A percentile compares a stretch with the other conserved stretches of the same genome.
phyloP scores from a whole-genome alignment of 2,329 filamentous ascomycete genomes.

The Hymenoscyphus fraxineus region DNA sequence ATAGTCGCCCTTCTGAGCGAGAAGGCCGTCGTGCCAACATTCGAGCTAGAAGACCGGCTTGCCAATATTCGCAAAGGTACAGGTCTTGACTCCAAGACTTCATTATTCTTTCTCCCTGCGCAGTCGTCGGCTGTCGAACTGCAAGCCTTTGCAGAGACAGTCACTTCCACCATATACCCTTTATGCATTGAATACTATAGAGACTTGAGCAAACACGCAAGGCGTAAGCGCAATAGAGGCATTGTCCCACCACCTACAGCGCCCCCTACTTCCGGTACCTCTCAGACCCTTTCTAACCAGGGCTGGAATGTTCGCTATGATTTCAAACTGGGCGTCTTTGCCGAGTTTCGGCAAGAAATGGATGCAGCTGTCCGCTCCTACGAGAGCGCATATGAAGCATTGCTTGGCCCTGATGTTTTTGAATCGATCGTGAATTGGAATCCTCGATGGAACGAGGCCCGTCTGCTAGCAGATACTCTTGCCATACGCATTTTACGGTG shows the following conservation, averaged over 20 bases:
- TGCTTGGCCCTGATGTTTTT: conserved; percentile 79
- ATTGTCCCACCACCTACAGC: conserved; percentile 75
- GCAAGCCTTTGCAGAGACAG: conserved; percentile 66
- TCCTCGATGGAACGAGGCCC: conserved; percentile 86
- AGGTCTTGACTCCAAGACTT: conserved; percentile 74
- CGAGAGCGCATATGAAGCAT: conserved; percentile 77
- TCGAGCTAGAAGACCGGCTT: conserved; percentile 70
- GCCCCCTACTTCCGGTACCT: conserved; percentile 78
- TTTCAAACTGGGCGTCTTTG: conserved; percentile 85
- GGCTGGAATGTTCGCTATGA: conserved; percentile 95
- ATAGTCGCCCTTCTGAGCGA: conserved; percentile 76
- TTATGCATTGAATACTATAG: conserved; percentile 85
- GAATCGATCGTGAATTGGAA: conserved; percentile 89
- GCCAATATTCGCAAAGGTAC: conserved; percentile 75
- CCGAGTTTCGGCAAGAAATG: conserved; percentile 90
- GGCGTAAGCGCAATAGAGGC: conserved; percentile 81
- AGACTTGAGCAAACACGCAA: conserved; percentile 85
- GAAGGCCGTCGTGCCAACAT: conserved; percentile 52
- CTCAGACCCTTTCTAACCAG: conserved; percentile 76
- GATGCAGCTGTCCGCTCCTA: conserved; percentile 83
- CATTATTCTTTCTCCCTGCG: conserved; percentile 76
- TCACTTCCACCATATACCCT: conserved; percentile 70
- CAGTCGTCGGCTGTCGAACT: conserved; percentile 69
- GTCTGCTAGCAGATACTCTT: conserved; percentile 77
- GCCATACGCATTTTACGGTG: conserved; percentile 79